A percentile compares a stretch with the other conserved stretches of the same genome.
Conservation (phyloP, 441 rosid species). For the Croton laevigatus region DNA sequence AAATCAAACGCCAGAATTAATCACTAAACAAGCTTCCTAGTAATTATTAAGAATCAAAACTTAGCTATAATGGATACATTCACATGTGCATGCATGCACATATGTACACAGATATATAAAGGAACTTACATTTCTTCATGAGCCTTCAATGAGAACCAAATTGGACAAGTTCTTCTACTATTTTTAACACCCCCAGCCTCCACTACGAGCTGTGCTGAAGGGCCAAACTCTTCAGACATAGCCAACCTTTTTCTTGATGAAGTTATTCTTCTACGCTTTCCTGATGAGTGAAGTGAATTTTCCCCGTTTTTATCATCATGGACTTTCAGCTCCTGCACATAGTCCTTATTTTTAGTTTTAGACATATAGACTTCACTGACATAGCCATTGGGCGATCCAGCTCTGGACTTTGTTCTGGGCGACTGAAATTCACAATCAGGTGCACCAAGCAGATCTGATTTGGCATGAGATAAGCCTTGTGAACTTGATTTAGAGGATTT, state of each 20-base stretch:
- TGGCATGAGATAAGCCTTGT: conserved; percentile 33
- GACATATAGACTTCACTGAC: conserved; percentile 27
- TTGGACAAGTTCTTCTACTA: conserved; percentile 41
- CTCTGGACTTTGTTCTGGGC: conserved; percentile 32
- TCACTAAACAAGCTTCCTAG: neutral
- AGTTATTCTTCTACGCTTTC: conserved; percentile 53
- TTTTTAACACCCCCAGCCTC: conserved; percentile 41
- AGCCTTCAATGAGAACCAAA: conserved; percentile 71
- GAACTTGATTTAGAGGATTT: conserved; percentile 51
- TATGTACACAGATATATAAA: neutral
- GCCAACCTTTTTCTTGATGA: conserved; percentile 39
- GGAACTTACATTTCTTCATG: conserved; percentile 61
- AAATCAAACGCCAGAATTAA: conserved; percentile 12
- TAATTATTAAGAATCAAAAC: neutral
- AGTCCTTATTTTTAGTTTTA: conserved; percentile 45
- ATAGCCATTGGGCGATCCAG: conserved; percentile 31
- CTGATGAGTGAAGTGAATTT: conserved; percentile 35
- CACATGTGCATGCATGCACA: no score
- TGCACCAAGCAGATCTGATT: conserved; percentile 28
- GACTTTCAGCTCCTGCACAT: conserved; percentile 32
- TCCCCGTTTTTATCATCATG: conserved; percentile 41
- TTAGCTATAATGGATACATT: no score
- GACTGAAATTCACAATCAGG: conserved; percentile 29
- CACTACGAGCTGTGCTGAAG: conserved; percentile 37
- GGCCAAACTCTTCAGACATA: conserved; percentile 34